Evolutionary conservation across 768 basidiomycete species (phyloP), one percentile per base, ranked within the genome.

Genomic region (Rhizopogon vinicolor): DNA sequence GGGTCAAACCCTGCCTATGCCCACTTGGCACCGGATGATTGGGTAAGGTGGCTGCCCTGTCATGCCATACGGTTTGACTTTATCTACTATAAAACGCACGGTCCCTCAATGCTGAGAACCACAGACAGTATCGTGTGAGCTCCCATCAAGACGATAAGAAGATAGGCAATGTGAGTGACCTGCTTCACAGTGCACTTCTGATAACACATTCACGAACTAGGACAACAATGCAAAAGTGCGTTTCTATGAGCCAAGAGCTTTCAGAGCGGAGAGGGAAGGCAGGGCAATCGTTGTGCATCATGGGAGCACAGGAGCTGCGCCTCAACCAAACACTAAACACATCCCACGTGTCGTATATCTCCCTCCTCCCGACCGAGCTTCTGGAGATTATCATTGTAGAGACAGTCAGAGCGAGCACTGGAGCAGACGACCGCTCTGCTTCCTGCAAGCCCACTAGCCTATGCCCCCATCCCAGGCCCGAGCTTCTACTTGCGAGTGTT

Each of bases 401-500:
- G 51, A 63, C 51, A 29, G 46, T 60, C 8, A 48, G 16, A 28
- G 56, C 45, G 16, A 41, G 62, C n/a, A 33, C 37, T 51, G 31
- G 19, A 25, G 31, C 52, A 25, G 45, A 53, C 48, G 25, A 29
- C 6, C 9, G 19, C 29, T 49, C 52, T n/a, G 22, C 35, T 19
- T 56, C 7, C 48, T 29, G 25, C 13, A 54, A 44, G 12, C n/a
- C 55, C 10, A 53, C 52, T 9, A 53, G 16, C n/a, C 7, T 53
- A 9, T 41, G 31, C 37, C 16, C 22, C 9, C 18, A 31, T 3
- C 40, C 44, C 16, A 59, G 65, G 53, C 63, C 67, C 1, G 67
- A 69, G 52, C 56, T 79, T 13, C 57, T 76, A 29, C 52, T 77
- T 37, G 74, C 77, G 44, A 72, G 70, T 41, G 72, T 81, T 35